These are phyloP conservation scores for Melampsora larici-populina DNA, from an alignment of 1,284 basidiomycete genomes.

Conservation along the genomic window DNA sequence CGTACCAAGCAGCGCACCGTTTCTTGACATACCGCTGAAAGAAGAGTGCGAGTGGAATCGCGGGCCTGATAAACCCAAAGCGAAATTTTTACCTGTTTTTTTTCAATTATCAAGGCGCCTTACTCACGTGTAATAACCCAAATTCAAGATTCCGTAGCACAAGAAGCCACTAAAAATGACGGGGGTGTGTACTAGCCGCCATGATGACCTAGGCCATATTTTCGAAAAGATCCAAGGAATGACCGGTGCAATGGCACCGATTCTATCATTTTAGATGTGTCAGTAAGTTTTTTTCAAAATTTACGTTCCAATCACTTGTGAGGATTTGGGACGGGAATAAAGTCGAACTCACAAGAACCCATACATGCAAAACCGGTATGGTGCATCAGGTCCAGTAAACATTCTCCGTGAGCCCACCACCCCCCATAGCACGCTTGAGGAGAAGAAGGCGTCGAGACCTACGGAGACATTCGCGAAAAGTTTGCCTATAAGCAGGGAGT, in stretches of 20 bases:
- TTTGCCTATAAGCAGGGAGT: background rate
- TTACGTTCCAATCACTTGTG: no score
- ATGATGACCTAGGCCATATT: slow-evolving; percentile 33
- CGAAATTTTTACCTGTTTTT: background rate
- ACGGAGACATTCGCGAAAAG: background rate
- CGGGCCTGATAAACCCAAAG: slow-evolving; percentile 11
- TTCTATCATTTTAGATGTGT: background rate
- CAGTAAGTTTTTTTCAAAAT: background rate
- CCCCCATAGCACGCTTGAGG: slow-evolving; percentile 34
- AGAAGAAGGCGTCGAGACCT: slow-evolving; percentile 39
- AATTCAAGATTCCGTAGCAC: slow-evolving; percentile 17
- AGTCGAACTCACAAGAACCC: slow-evolving; percentile 29
- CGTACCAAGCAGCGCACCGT: slow-evolving; percentile 36
- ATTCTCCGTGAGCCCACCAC: slow-evolving; percentile 18
- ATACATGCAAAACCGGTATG: slow-evolving; percentile 34
- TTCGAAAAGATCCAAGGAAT: slow-evolving; percentile 37
- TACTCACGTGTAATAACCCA: slow-evolving; percentile 36
- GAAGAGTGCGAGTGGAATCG: slow-evolving; percentile 27
- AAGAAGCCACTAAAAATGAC: slow-evolving; percentile 32
- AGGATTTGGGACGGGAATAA: no score
- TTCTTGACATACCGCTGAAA: slow-evolving; percentile 38
- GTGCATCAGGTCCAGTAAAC: slow-evolving; percentile 18
- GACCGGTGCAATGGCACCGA: slow-evolving; percentile 27
- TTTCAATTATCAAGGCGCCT: background rate
- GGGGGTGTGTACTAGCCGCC: slow-evolving; percentile 38